Base-by-base conservation (phyloP, 805 yeast genomes). In the Cyberlindnera maclurae region DNA sequence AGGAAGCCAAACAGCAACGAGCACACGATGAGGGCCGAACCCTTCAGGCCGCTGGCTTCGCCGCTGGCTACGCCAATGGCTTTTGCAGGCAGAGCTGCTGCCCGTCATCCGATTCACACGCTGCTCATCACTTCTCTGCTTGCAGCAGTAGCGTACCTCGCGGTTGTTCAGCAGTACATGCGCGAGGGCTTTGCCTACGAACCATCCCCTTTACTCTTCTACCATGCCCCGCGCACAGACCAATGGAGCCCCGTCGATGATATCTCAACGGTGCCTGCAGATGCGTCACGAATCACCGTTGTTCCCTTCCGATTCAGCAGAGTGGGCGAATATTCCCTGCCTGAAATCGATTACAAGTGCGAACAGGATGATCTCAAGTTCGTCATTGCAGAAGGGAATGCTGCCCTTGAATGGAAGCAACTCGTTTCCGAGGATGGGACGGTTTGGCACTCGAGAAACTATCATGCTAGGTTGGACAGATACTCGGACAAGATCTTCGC, bases 61-160 rank as follows among this genome's bases (percentile, higher is more conserved):
- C 52, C 46, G 12, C 39, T 59, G 29, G 64, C 67, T 11, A 51
- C 52, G 12, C 52, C 54, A 15, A 51, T 77, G 38, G 82, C 84
- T 33, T 66, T 65, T 41, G 40, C 64, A 28, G 70, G 76, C 11
- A 63, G 59, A 41, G 58, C 71, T 16, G 76, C 90, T 38, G 93
- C 95, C 12, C 73, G 75, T 43, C 73, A 79, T 55, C 98, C 98
- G 13, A 85, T 90, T 49, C 97, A 89, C 61, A 73, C 87, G 39
- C 78, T 89, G 38, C 76, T 87, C 34, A 54, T 76, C 40, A 73
- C 87, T 5, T 71, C 90, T 12, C 62, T 88, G 35, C 58, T 86
- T 30, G 93, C 95, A 3, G 81, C 95, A 3, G 63, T 84, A 38
- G 82, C 90, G 8, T 90, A 89, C 58, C 68, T 89, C 42, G 73